Conservation (phyloP, 176 grass and related monocot species). For the Ensete glaucum region DNA sequence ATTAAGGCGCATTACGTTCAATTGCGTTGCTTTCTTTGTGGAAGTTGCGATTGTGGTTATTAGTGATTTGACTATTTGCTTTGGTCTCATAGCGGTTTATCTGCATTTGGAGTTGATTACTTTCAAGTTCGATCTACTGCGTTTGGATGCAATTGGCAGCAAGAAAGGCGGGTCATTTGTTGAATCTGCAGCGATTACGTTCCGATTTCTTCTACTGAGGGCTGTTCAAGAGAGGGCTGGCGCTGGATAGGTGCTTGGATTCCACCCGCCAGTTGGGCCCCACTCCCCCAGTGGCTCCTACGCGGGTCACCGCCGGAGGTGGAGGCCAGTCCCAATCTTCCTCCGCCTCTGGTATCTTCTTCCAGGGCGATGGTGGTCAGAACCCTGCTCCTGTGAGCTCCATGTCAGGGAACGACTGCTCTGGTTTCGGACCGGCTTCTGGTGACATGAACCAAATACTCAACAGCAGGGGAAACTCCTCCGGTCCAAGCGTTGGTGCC, state of each 20-base stretch:
- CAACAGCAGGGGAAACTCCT: conserved; percentile 58
- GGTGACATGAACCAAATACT: conserved; percentile 51
- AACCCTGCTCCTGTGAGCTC: conserved; percentile 23
- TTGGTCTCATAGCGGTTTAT: neutral
- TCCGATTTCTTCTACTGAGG: neutral
- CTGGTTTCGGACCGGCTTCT: conserved; percentile 39
- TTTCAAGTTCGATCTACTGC: neutral
- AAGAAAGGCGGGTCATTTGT: neutral
- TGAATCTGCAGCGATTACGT: neutral
- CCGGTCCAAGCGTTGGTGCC: conserved; percentile 76
- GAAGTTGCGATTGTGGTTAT: neutral
- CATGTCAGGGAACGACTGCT: conserved; percentile 42
- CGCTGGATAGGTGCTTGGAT: conserved; percentile 9
- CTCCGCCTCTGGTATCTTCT: conserved; percentile 16
- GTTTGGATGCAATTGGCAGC: neutral
- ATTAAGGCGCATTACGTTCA: neutral
- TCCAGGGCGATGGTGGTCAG: conserved; percentile 44
- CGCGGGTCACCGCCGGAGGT: neutral
- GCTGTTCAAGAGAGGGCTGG: neutral
- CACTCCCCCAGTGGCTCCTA: neutral
- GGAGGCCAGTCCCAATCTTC: neutral
- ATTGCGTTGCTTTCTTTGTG: neutral
- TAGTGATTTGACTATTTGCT: neutral
- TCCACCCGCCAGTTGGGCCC: neutral
- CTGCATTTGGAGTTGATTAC: conserved; percentile 2